Conservation (phyloP, 202 grass and related monocot genomes). For the Bolboschoenoplectus hybrid region DNA sequence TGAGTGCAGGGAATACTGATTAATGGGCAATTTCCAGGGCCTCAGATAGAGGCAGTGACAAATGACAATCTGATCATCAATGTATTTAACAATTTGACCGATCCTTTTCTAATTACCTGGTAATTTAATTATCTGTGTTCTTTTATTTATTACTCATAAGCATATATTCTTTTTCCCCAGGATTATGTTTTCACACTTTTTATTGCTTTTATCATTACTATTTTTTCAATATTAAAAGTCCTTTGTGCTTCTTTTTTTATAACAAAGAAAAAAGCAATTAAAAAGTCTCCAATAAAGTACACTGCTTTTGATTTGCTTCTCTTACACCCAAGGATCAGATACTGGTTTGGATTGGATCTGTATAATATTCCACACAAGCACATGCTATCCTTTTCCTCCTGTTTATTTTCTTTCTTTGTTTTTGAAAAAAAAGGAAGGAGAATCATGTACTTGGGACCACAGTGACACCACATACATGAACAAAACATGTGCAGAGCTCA, state of each 20-base stretch:
- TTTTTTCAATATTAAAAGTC: slow-evolving; percentile 18
- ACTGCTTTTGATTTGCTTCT: slow-evolving; percentile 29
- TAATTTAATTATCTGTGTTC: slow-evolving; percentile 23
- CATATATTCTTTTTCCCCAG: not conserved
- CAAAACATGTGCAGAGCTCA: slow-evolving; percentile 17
- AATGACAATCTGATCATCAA: slow-evolving; percentile 95
- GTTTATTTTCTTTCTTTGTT: not conserved
- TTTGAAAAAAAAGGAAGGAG: not conserved
- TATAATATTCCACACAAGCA: slow-evolving; percentile 26
- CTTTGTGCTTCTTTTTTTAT: not conserved
- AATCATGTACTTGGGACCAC: not conserved
- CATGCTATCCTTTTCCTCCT: not conserved
- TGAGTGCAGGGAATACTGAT: slow-evolving; percentile 78
- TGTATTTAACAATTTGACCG: slow-evolving; percentile 83
- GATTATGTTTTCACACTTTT: not conserved
- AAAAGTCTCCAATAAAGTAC: not conserved
- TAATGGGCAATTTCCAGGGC: slow-evolving; percentile 89
- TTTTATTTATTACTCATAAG: not conserved
- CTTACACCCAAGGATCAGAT: slow-evolving; percentile 16
- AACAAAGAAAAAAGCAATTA: not conserved
- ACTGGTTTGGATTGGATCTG: slow-evolving; percentile 24
- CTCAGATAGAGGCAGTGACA: slow-evolving; percentile 92
- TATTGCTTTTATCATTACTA: slow-evolving; percentile 10
- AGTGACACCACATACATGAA: not conserved
- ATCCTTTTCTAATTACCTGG: slow-evolving; percentile 85